phyloP scores from a whole-genome alignment of 2,329 filamentous ascomycete genomes.

The Neurospora sp. region DNA sequence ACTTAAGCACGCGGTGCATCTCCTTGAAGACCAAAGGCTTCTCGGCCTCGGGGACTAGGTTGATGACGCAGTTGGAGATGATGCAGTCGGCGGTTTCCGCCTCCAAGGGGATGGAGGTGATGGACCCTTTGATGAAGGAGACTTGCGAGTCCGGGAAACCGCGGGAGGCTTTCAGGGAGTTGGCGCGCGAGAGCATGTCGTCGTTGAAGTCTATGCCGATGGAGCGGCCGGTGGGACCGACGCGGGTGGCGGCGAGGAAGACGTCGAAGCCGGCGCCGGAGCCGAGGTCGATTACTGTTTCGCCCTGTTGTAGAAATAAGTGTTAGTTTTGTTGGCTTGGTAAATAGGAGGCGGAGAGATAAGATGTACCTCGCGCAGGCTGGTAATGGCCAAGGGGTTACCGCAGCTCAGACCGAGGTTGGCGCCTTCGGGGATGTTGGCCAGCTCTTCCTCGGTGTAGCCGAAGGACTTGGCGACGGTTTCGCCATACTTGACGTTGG shows the following conservation, averaged over 20 bases:
- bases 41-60: constrained; percentile 43
- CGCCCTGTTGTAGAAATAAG: constrained; percentile 29
- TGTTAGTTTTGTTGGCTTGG: not conserved
- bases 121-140: constrained; percentile 39
- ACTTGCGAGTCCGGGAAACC: constrained; percentile 33
- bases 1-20: constrained; percentile 47
- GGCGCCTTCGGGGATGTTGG: constrained; percentile 33
- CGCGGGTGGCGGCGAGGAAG: constrained; percentile 41
- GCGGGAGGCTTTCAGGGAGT: constrained; percentile 28
- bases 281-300: constrained; percentile 48
- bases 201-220: constrained; percentile 54
- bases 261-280: constrained; percentile 49
- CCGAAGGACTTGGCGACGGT: constrained; percentile 42
- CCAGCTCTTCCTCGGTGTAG: constrained; percentile 38
- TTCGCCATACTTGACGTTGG: constrained; percentile 24
- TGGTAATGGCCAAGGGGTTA: constrained; percentile 41
- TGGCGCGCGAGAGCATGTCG: constrained; percentile 44
- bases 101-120: constrained; percentile 39
- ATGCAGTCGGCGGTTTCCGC: constrained; percentile 39
- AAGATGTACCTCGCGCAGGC: constrained; percentile 29
- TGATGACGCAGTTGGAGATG: constrained; percentile 56
- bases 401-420: constrained; percentile 47
- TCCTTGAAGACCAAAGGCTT: constrained; percentile 47
- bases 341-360: not conserved
- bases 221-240: constrained; percentile 36